Conservation (phyloP, 1,139 yeast species). For the Nadsonia starkeyi-henricii region DNA sequence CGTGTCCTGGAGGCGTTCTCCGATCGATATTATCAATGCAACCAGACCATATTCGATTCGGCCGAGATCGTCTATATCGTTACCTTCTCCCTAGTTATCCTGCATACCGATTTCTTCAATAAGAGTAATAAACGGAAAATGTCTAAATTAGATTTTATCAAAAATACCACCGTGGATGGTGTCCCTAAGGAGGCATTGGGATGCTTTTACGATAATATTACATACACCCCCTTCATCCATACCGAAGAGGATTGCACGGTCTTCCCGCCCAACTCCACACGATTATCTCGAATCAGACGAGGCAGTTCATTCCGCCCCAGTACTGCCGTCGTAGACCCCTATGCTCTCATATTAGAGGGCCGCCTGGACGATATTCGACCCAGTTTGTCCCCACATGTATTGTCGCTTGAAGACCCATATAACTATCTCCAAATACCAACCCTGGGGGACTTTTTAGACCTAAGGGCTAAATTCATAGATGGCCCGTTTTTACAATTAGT, state of each 20-base stretch:
- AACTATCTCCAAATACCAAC: conserved; percentile 15
- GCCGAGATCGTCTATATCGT: conserved; percentile 43
- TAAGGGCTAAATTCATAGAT: conserved; percentile 20
- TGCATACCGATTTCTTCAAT: conserved; percentile 60
- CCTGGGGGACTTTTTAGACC: conserved; percentile 15
- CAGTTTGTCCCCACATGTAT: conserved; percentile 15
- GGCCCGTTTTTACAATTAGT: conserved; percentile 26
- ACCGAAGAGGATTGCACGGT: conserved; percentile 22
- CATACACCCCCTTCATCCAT: conserved; percentile 38
- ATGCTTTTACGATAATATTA: conserved; percentile 52
- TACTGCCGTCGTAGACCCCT: conserved; percentile 27
- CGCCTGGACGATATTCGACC: conserved; percentile 25
- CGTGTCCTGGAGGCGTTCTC: conserved; percentile 45
- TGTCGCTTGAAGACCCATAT: conserved; percentile 20
- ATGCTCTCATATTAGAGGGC: conserved; percentile 25
- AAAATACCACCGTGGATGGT: conserved; percentile 29
- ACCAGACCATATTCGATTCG: conserved; percentile 25
- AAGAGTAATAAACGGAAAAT: conserved; percentile 48
- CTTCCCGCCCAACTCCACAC: conserved; percentile 1
- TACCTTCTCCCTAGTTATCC: conserved; percentile 45
- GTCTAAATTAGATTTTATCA: conserved; percentile 46
- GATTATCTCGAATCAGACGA: conserved; percentile 12
- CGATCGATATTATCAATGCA: conserved; percentile 30
- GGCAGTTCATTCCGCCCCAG: conserved; percentile 16
- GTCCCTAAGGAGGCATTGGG: conserved; percentile 29